Evolutionary conservation across 2,329 filamentous ascomycete species (phyloP).

Genomic region (Nemania serpens): DNA sequence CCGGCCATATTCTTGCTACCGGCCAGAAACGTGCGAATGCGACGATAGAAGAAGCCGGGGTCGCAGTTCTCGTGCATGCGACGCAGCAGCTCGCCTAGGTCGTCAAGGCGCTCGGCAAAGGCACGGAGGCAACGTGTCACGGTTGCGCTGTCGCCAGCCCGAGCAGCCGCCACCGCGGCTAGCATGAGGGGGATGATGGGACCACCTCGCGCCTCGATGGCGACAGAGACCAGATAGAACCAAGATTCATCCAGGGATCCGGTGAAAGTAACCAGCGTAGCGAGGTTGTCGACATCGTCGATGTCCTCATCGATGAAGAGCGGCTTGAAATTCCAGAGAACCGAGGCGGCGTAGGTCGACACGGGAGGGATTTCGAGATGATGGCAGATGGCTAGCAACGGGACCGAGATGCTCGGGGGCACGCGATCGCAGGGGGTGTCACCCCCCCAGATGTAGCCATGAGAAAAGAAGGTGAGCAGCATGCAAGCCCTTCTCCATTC

Average conservation of each 20-base stretch:
- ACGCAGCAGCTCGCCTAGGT: slow-evolving; percentile 76
- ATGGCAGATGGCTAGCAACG: slow-evolving; percentile 75
- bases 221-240: slow-evolving; percentile 96
- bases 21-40: slow-evolving; percentile 93
- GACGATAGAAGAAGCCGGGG: slow-evolving; percentile 91
- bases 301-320: slow-evolving; percentile 82
- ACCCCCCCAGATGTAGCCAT: slow-evolving; percentile 96
- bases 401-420: slow-evolving; percentile 81
- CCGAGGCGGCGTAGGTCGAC: slow-evolving; percentile 89
- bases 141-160: slow-evolving; percentile 67
- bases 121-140: slow-evolving; percentile 78
- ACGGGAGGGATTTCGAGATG: slow-evolving; percentile 87
- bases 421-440: slow-evolving; percentile 78
- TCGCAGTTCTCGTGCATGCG: slow-evolving; percentile 97
- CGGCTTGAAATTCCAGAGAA: slow-evolving; percentile 96
- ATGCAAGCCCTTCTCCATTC: slow-evolving; percentile 96
- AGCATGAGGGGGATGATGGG: slow-evolving; percentile 90
- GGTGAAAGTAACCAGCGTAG: slow-evolving; percentile 87
- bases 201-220: slow-evolving; percentile 90
- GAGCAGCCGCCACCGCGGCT: slow-evolving; percentile 79
- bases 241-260: slow-evolving; percentile 96
- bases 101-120: slow-evolving; percentile 87
- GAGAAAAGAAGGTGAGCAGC: slow-evolving; percentile 86
- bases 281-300: slow-evolving; percentile 84
- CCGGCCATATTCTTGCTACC: slow-evolving; percentile 98